Evolutionary conservation across 2,329 filamentous ascomycete genomes (phyloP).

Genomic region (Beauveria sp.): DNA sequence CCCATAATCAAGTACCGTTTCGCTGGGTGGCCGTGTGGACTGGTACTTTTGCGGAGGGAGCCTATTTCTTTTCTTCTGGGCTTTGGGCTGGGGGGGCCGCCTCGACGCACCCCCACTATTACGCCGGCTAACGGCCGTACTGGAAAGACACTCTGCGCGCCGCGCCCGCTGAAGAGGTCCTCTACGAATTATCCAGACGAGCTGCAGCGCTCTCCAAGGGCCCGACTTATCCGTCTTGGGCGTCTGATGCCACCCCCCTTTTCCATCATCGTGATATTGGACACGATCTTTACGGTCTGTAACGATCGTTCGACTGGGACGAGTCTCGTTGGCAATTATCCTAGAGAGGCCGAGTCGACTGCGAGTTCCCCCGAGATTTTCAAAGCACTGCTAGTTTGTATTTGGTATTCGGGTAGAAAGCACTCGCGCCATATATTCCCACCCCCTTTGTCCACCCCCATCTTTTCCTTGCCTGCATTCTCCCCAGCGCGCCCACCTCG

Average conservation of each 20-base stretch:
- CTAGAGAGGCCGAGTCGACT: no score
- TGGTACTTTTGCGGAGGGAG: slow-evolving; percentile 11
- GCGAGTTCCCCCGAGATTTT: no score
- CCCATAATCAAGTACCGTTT: not conserved
- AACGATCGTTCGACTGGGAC: no score
- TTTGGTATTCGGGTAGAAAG: no score
- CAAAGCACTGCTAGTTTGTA: no score
- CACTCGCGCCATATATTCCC: no score
- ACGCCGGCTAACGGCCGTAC: slow-evolving; percentile 49
- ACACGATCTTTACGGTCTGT: no score
- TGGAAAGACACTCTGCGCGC: slow-evolving; percentile 28
- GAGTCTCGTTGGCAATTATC: no score
- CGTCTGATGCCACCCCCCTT: not conserved
- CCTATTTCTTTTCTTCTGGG: not conserved
- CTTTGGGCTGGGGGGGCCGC: not conserved
- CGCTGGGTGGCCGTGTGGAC: slow-evolving; percentile 8
- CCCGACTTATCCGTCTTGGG: not conserved
- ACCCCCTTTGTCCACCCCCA: no score
- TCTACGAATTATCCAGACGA: no score
- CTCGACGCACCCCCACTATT: slow-evolving; percentile 42
- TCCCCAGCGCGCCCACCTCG: not conserved
- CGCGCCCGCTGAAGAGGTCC: not conserved
- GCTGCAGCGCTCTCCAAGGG: no score
- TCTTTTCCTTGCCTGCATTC: not conserved
- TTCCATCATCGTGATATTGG: not conserved